Evolutionary conservation across 352 stramenopile species (phyloP).

Genomic region (Globisporangium irregulare): DNA sequence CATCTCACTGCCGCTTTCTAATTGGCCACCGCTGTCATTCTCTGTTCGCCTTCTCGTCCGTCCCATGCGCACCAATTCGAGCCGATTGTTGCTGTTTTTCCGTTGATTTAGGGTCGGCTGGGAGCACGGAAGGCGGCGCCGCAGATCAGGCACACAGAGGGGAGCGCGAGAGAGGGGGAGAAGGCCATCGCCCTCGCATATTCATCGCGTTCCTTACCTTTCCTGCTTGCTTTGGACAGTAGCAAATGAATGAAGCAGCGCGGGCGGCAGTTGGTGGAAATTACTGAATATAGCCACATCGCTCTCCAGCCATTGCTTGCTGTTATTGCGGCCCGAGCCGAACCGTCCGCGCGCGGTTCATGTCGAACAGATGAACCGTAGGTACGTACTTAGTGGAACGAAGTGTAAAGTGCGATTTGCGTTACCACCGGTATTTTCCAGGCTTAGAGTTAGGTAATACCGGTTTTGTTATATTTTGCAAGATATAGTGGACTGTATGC

Average conservation of each 20-base stretch:
- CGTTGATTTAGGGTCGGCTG: not conserved
- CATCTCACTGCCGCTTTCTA: not conserved
- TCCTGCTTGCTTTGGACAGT: constrained; percentile 86
- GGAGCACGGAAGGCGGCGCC: not conserved
- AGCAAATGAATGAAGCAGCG: constrained; percentile 57
- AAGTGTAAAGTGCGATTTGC: not conserved
- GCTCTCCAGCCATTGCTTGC: constrained; percentile 60
- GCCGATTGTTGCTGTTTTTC: no score
- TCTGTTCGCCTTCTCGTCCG: not conserved
- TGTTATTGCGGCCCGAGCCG: constrained; percentile 14
- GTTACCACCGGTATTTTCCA: not conserved
- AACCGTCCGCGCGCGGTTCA: constrained; percentile 7
- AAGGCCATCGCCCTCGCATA: constrained; percentile 9
- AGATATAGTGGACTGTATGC: no score
- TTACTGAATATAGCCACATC: constrained; percentile 35
- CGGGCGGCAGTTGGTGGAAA: constrained; percentile 26
- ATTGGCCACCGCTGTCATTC: not conserved
- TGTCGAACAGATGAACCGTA: not conserved
- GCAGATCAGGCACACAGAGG: not conserved
- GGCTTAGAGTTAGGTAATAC: no score
- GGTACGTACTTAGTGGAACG: not conserved
- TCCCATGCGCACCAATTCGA: not conserved
- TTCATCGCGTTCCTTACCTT: constrained; percentile 53
- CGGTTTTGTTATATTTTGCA: no score
- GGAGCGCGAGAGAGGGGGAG: not conserved